Conservation (phyloP, 83 land plant species). For the Picea abies region DNA sequence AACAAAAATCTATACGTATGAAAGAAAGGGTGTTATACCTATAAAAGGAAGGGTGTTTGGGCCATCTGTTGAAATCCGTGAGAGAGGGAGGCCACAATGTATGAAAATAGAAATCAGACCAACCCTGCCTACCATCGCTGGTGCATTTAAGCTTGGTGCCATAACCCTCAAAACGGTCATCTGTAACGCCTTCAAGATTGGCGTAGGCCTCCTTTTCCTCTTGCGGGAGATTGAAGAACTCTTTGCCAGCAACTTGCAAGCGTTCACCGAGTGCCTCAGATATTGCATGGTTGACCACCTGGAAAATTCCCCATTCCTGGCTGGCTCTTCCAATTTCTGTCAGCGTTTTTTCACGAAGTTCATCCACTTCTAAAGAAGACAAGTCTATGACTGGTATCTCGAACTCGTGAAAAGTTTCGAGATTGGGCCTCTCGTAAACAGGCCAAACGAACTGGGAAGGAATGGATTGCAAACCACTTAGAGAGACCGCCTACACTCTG, state of each 20-base stretch:
- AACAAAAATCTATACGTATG: constrained; percentile 27
- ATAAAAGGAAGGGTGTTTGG: constrained; percentile 13
- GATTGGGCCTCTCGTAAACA: too few relatives aligned
- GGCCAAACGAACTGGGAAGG: too few relatives aligned
- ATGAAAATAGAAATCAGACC: constrained; percentile 36
- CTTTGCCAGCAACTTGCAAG: constrained; percentile 5
- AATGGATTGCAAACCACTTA: too few relatives aligned
- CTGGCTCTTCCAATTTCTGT: too few relatives aligned
- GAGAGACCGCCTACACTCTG: too few relatives aligned
- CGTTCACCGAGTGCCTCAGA: too few relatives aligned
- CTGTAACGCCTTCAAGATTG: not conserved
- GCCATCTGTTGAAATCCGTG: constrained; percentile 42
- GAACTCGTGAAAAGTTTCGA: too few relatives aligned
- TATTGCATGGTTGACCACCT: constrained; percentile 15
- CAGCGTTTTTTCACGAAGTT: too few relatives aligned
- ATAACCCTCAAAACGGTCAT: constrained; percentile 36
- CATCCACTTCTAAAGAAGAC: too few relatives aligned
- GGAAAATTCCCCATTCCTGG: too few relatives aligned
- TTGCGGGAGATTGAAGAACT: constrained; percentile 62
- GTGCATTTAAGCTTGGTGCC: constrained; percentile 51
- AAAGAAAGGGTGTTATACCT: constrained; percentile 18
- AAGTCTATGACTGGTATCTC: too few relatives aligned
- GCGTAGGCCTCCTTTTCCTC: constrained; percentile 54
- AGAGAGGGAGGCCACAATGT: constrained; percentile 33
- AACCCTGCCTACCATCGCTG: constrained; percentile 44